Conservation (phyloP, 1,284 basidiomycete species). For the Marasmius tenuissimus region DNA sequence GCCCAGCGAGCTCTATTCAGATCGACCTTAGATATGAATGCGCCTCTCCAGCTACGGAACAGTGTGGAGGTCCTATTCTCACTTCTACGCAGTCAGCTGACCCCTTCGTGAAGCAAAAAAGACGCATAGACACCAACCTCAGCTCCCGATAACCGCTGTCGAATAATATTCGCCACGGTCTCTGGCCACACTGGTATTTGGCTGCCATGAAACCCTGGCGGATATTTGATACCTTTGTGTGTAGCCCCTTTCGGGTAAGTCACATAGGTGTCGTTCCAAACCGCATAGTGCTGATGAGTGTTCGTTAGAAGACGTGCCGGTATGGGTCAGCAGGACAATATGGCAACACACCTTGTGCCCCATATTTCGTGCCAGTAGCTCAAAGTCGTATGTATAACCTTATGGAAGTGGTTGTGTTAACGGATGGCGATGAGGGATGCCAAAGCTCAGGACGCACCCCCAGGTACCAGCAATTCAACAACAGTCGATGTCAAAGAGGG, state of each 20-base stretch:
- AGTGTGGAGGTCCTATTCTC: no score
- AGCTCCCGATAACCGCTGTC: constrained; percentile 15
- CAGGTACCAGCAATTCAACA: constrained; percentile 38
- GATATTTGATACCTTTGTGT: constrained; percentile 32
- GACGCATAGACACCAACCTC: background rate
- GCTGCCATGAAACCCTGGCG: constrained; percentile 30
- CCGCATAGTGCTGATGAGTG: constrained; percentile 34
- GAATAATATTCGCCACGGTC: constrained; percentile 24
- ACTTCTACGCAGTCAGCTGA: no score
- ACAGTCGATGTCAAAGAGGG: constrained; percentile 34
- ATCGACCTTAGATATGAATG: no score
- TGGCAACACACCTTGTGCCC: constrained; percentile 32
- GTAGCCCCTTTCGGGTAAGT: constrained; percentile 33
- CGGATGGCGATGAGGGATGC: background rate
- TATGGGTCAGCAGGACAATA: background rate
- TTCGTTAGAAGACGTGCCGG: background rate
- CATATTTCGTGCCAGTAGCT: constrained; percentile 38
- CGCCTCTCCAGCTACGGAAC: no score
- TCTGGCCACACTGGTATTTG: constrained; percentile 33
- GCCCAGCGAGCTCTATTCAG: no score
- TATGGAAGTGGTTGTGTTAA: background rate
- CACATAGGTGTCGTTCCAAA: constrained; percentile 39
- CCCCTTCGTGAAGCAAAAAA: no score
- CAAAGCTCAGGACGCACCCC: constrained; percentile 20
- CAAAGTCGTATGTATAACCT: constrained; percentile 42